Evolutionary conservation across 345 rosid species (phyloP).

Genomic region (Euphorbia peplus): DNA sequence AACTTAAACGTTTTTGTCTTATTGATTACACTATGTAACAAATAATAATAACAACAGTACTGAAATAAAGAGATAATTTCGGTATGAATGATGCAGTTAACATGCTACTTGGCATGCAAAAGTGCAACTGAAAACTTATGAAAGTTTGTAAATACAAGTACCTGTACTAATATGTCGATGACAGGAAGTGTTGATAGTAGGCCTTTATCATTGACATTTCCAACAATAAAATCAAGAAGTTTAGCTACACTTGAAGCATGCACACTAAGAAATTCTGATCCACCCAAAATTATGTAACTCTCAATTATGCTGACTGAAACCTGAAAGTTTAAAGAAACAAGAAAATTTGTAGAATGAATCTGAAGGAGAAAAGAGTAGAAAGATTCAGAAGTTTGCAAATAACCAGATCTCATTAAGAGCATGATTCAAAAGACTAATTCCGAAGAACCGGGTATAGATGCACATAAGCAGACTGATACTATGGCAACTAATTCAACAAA

Average conservation of each 20-base stretch:
- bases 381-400: not conserved
- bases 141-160: slow-evolving; percentile 20
- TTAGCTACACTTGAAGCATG: slow-evolving; percentile 82
- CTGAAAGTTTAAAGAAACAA: slow-evolving; percentile 37
- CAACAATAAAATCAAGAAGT: slow-evolving; percentile 87
- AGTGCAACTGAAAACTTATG: not conserved
- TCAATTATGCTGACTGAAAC: slow-evolving; percentile 80
- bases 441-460: not conserved
- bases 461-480: not conserved
- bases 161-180: slow-evolving; percentile 88
- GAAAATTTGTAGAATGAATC: not conserved
- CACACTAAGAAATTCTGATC: slow-evolving; percentile 68
- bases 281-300: slow-evolving; percentile 74
- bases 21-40: not conserved
- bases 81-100: not conserved
- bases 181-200: slow-evolving; percentile 78
- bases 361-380: not conserved
- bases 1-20: not conserved
- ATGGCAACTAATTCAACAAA: not conserved
- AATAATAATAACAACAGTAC: not conserved
- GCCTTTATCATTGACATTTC: slow-evolving; percentile 88
- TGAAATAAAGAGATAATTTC: not conserved
- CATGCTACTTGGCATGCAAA: not conserved
- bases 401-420: not conserved
- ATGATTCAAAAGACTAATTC: not conserved